Evolutionary conservation across 495 filamentous ascomycete species (phyloP).

Genomic region (Astrothelium macrocarpum): DNA sequence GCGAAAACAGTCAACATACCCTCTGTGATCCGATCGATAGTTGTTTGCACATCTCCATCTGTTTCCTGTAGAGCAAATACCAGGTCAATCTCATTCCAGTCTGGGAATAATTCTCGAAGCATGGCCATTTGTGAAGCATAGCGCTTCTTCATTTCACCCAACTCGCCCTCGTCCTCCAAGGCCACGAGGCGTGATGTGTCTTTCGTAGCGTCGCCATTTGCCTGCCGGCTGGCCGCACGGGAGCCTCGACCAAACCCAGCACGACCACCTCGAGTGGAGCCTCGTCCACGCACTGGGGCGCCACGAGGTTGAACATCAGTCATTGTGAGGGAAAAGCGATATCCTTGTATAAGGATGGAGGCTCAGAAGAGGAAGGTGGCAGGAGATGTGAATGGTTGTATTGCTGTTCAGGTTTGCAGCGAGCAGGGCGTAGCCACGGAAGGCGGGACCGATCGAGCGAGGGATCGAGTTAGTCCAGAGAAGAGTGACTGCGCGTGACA

Average conservation of each 20-base stretch:
- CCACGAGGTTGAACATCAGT: slow-evolving; percentile 85
- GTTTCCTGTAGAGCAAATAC: slow-evolving; percentile 87
- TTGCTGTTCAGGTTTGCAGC: background rate
- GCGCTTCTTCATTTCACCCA: slow-evolving; percentile 82
- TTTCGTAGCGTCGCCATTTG: slow-evolving; percentile 56
- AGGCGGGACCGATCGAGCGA: background rate
- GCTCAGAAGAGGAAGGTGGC: background rate
- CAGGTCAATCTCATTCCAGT: slow-evolving; percentile 87
- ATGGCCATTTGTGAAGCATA: slow-evolving; percentile 62
- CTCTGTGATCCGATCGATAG: slow-evolving; percentile 83
- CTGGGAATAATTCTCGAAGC: slow-evolving; percentile 83
- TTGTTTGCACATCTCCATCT: slow-evolving; percentile 71
- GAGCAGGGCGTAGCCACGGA: background rate
- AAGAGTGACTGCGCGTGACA: background rate
- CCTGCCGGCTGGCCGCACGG: slow-evolving; percentile 49
- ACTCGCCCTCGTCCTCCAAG: slow-evolving; percentile 78
- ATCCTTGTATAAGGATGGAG: slow-evolving; percentile 15
- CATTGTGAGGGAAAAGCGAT: slow-evolving; percentile 45
- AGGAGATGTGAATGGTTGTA: slow-evolving; percentile 5
- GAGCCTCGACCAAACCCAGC: slow-evolving; percentile 67
- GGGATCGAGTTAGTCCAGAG: background rate
- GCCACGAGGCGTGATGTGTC: slow-evolving; percentile 35
- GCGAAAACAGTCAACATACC: slow-evolving; percentile 45
- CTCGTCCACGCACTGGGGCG: slow-evolving; percentile 67
- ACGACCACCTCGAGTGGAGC: slow-evolving; percentile 71